phyloP scores from a whole-genome alignment of 176 grass and related monocot species.

The Oryza australiensis region DNA sequence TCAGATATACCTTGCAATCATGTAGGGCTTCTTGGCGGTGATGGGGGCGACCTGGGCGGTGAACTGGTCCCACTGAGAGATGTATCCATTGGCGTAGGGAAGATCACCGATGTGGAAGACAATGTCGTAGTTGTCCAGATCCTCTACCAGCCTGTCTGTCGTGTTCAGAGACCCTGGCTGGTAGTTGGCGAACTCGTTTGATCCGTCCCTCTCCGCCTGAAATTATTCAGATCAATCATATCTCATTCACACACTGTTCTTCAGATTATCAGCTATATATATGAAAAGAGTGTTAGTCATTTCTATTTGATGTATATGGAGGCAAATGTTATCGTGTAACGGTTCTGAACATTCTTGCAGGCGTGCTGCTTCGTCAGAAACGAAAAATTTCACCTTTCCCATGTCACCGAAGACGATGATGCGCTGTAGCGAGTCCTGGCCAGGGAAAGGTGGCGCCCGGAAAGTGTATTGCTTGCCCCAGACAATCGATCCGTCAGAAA shows the following conservation, averaged over 20 bases:
- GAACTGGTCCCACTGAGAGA: slow-evolving; percentile 98
- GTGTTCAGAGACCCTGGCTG: slow-evolving; percentile 83
- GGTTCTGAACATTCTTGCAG: background rate
- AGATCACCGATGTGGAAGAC: slow-evolving; percentile 95
- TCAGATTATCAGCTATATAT: too few species aligned
- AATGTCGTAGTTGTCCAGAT: slow-evolving; percentile 82
- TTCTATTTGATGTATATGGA: too few species aligned
- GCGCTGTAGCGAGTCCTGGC: slow-evolving; percentile 80
- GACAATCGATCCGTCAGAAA: slow-evolving; percentile 57
- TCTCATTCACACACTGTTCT: too few species aligned
- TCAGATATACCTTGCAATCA: slow-evolving; percentile 63
- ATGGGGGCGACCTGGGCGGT: slow-evolving; percentile 77
- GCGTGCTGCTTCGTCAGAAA: background rate
- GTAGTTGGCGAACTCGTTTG: slow-evolving; percentile 77
- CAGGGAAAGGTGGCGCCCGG: slow-evolving; percentile 68
- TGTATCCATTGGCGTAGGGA: slow-evolving; percentile 80
- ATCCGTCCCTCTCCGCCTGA: slow-evolving; percentile 84
- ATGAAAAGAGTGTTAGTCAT: too few species aligned
- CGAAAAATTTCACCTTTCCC: slow-evolving; percentile 60
- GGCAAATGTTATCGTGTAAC: background rate
- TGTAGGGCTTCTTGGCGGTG: slow-evolving; percentile 70
- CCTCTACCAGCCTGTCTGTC: slow-evolving; percentile 57
- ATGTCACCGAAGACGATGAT: slow-evolving; percentile 89
- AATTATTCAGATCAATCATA: background rate
- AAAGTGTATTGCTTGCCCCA: slow-evolving; percentile 77